Base-by-base conservation (phyloP, 2,329 filamentous ascomycete genomes). In the Fusarium palustre region DNA sequence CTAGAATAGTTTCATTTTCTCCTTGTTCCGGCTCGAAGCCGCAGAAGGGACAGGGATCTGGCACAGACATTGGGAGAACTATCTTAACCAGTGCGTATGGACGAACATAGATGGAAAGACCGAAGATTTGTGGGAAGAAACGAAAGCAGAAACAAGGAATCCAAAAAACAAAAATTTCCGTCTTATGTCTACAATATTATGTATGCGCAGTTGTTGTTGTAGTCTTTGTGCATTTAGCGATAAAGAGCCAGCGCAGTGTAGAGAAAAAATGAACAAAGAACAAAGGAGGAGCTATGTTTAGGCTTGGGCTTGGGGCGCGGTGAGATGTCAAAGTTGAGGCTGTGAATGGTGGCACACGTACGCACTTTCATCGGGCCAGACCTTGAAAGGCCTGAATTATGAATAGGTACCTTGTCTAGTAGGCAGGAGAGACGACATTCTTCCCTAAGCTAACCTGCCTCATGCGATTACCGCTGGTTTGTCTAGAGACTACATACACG, bases 1-100 rank as follows among this genome's bases (percentile, higher is more conserved):
- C 80, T 64, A 80, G 50, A 55, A 81, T 47, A 56, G 81, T 76
- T 53, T 76, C 73, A 64, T 80, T 76, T 52, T 79, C 76, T 47
- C 75, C 75, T 15, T 75, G 66, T 12, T 56, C 59, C 13, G 74
- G 61, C 33, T 66, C 70, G 65, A 76, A 80, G 54, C 76, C 76
- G 58, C 80, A 82, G 53, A 81, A 82, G 4, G 80, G 80, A 48
- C 80, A 75, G 55, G 67, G 66, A 42, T 70, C 46, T 20, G 54
- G 42, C 28, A 38, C 38, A 33, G 63, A 43, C 66, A 70, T 70
- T 22, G 41, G 36, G 33, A 25, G 33, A 33, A 24, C 34, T 45
- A 39, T 67, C 41, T 49, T 46, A 55, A 36, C 38, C 43, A 39
- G 22, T 24, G n/a, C 31, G 52, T 34, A 38, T 20, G 13, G 22